Percentiles rank a stretch among this genome's conserved stretches.
phyloP scores from a whole-genome alignment of 78 protist species.

The Polysphondylium violaceum region DNA sequence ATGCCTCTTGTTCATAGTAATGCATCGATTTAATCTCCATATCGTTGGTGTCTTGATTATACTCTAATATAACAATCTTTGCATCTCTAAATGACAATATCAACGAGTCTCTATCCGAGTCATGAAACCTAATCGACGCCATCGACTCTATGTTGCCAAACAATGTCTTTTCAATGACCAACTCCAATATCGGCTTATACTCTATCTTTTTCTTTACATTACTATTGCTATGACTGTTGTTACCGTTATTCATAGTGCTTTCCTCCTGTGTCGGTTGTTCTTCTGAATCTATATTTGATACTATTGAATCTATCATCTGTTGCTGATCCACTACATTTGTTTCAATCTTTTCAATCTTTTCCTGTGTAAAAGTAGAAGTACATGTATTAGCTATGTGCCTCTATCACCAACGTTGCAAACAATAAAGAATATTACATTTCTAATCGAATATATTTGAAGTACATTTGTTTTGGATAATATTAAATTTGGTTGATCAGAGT shows the following conservation, averaged over 20 bases:
- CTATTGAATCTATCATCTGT: not conserved
- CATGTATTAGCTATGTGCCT: not conserved
- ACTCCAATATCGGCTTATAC: slow-evolving; percentile 55
- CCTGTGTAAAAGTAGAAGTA: not conserved
- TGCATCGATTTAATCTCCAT: slow-evolving; percentile 64
- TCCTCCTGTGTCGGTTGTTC: not conserved
- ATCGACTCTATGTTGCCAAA: slow-evolving; percentile 60
- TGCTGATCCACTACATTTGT: slow-evolving; percentile 1
- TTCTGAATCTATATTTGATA: not conserved
- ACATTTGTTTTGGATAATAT: slow-evolving; percentile 40
- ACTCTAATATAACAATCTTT: slow-evolving; percentile 45
- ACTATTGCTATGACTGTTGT: not conserved
- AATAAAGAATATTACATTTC: slow-evolving; percentile 13
- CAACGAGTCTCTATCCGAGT: slow-evolving; percentile 36
- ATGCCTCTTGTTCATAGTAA: slow-evolving; percentile 50
- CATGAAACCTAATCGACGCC: slow-evolving; percentile 51
- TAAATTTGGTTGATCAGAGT: slow-evolving; percentile 10
- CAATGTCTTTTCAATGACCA: slow-evolving; percentile 22
- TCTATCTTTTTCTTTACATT: slow-evolving; percentile 5
- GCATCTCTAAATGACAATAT: slow-evolving; percentile 67
- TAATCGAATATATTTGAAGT: slow-evolving; percentile 46
- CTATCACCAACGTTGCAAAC: not conserved
- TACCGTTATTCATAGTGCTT: not conserved
- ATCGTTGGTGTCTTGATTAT: slow-evolving; percentile 1
- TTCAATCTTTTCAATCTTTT: slow-evolving; percentile 35